These are phyloP conservation scores for Entophlyctis luteolus DNA, from an alignment of 192 early-diverging fungal species.

Conservation along the genomic window DNA sequence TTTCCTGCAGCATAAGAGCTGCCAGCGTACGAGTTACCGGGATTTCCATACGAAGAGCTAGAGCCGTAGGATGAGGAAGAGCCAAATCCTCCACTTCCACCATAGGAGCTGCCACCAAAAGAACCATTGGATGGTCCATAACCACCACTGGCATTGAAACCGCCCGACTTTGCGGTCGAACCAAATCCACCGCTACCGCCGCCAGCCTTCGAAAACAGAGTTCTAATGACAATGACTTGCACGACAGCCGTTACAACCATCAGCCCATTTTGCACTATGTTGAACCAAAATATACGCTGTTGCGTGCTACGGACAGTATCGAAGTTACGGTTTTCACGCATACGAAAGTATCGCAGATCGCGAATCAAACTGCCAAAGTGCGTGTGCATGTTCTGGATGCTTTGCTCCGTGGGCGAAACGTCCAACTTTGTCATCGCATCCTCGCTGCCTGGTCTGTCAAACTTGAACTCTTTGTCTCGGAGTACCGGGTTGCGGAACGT, in stretches of 20 bases:
- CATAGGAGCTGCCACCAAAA: not conserved
- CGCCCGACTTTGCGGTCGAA: not conserved
- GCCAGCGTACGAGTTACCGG: not conserved
- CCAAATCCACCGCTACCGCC: not conserved
- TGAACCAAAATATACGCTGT: conserved; percentile 87
- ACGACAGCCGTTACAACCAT: conserved; percentile 80
- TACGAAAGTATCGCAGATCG: conserved; percentile 84
- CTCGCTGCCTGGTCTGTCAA: not conserved
- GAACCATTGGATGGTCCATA: conserved; percentile 1
- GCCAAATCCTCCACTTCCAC: not conserved
- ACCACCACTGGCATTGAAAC: not conserved
- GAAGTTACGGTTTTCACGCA: conserved; percentile 87
- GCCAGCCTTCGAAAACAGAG: conserved; percentile 69
- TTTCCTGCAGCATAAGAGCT: not conserved
- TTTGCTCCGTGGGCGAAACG: conserved; percentile 51
- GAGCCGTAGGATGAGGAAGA: not conserved
- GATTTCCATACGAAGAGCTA: not conserved
- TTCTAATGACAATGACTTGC: conserved; percentile 93
- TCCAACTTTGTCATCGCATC: conserved; percentile 38
- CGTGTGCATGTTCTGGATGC: conserved; percentile 51
- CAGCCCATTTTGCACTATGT: conserved; percentile 66
- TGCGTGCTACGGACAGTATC: conserved; percentile 85
- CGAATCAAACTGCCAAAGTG: conserved; percentile 68
- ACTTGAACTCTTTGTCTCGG: conserved; percentile 24
- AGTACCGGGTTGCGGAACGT: conserved; percentile 9